These are phyloP conservation scores for Ricinus communis DNA, from an alignment of 345 rosid genomes.

Conservation along the genomic window DNA sequence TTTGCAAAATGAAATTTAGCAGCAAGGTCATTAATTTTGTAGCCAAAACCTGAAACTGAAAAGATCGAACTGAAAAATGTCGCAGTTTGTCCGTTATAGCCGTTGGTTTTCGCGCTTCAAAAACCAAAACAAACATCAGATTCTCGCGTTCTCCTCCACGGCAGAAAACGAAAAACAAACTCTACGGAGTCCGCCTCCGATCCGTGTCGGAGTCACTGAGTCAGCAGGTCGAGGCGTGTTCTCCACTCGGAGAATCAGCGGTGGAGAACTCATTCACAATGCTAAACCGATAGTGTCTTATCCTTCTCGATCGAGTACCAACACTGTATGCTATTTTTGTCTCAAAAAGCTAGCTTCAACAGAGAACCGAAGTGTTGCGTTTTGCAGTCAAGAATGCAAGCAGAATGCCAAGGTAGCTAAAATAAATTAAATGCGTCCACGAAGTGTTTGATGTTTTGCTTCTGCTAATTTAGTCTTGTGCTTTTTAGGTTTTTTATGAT, in stretches of 20 bases:
- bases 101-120: constrained; percentile 43
- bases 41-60: too few relatives aligned
- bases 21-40: too few relatives aligned
- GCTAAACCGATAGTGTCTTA: constrained; percentile 62
- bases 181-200: constrained; percentile 57
- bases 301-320: constrained; percentile 48
- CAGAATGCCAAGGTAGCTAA: constrained; percentile 48
- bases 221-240: constrained; percentile 87
- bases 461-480: neutral
- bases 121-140: constrained; percentile 9
- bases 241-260: constrained; percentile 62
- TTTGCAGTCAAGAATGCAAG: constrained; percentile 57
- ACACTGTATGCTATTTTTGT: constrained; percentile 67
- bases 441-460: constrained; percentile 48
- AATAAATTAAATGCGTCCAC: constrained; percentile 11
- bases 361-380: constrained; percentile 41
- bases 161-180: constrained; percentile 20
- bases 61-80: constrained; percentile 14
- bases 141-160: constrained; percentile 17
- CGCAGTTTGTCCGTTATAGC: constrained; percentile 28
- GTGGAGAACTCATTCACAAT: constrained; percentile 81
- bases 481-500: constrained; percentile 55
- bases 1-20: too few relatives aligned
- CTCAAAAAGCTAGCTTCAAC: constrained; percentile 41
- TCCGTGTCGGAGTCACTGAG: constrained; percentile 63